A percentile compares a stretch with the other conserved stretches of the same genome.
phyloP scores from a whole-genome alignment of 345 rosid genomes.

The Psidium friedrichsthalianum region DNA sequence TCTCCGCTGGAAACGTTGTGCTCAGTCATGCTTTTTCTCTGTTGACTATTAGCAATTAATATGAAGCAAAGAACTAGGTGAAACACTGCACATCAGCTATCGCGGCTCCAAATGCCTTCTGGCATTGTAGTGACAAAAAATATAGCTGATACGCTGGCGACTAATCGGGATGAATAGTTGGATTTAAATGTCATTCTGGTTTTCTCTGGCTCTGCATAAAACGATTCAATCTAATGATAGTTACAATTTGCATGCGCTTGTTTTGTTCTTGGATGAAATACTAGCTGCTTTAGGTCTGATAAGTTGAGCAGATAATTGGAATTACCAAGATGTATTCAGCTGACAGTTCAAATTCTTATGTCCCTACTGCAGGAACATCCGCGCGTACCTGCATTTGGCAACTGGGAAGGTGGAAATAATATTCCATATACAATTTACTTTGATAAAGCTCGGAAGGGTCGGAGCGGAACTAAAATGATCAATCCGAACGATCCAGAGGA shows the following conservation, averaged over 20 bases:
- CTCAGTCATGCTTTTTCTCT: neutral
- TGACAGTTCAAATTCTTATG: slow-evolving; percentile 3
- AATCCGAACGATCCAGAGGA: slow-evolving; percentile 80
- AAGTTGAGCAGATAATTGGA: neutral
- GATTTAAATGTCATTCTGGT: neutral
- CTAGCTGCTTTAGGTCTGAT: neutral
- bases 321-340: neutral
- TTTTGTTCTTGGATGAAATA: neutral
- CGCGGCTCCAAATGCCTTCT: neutral
- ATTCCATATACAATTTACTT: slow-evolving; percentile 87
- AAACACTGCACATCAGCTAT: neutral
- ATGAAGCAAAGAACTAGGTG: neutral
- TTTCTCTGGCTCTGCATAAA: neutral
- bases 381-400: slow-evolving; percentile 76
- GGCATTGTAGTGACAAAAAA: neutral
- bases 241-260: neutral
- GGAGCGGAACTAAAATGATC: slow-evolving; percentile 35
- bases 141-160: neutral
- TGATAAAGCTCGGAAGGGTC: slow-evolving; percentile 70
- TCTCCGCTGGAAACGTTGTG: neutral
- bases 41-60: neutral
- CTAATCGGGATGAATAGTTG: neutral
- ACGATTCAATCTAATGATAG: neutral
- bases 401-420: slow-evolving; percentile 72
- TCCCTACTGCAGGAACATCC: slow-evolving; percentile 46